These are phyloP conservation scores for Bryum argenteum DNA, from an alignment of 225 moss, liverwort and hornwort genomes.

Conservation along the genomic window DNA sequence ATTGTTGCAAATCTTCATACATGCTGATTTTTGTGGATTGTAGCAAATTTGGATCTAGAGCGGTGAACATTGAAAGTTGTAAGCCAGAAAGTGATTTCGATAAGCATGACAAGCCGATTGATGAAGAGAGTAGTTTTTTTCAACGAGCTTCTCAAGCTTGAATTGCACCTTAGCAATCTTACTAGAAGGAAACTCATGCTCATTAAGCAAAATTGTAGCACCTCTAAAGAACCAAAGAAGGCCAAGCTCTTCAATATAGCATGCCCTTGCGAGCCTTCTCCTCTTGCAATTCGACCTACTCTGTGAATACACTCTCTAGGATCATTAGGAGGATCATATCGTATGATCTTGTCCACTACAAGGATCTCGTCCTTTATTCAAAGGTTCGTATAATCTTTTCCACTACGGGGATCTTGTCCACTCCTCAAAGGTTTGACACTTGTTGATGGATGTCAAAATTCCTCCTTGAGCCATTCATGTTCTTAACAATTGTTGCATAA, in stretches of 20 bases:
- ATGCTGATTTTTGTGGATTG: too few relatives aligned
- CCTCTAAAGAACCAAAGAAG: constrained; percentile 88
- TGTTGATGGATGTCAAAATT: too few relatives aligned
- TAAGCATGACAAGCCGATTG: constrained; percentile 94
- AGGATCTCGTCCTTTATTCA: too few relatives aligned
- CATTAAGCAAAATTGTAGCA: constrained; percentile 88
- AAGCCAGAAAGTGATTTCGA: constrained; percentile 89
- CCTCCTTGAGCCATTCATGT: too few relatives aligned
- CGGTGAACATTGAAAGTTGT: constrained; percentile 99
- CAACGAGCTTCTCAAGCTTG: constrained; percentile 92
- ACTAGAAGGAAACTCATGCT: constrained; percentile 87
- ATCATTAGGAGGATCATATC: constrained; percentile 94
- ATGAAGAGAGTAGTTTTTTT: constrained; percentile 91
- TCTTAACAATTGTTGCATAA: too few relatives aligned
- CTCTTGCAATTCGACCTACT: constrained; percentile 96
- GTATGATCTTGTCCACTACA: constrained; percentile 98
- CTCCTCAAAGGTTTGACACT: too few relatives aligned
- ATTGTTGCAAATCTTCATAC: too few relatives aligned
- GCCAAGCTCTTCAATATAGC: constrained; percentile 90
- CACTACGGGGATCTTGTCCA: too few relatives aligned
- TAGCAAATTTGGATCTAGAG: too few relatives aligned
- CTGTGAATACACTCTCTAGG: constrained; percentile 98
- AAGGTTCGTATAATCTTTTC: too few relatives aligned
- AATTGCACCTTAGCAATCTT: constrained; percentile 97
- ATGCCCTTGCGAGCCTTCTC: constrained; percentile 84